phyloP scores from a whole-genome alignment of 2,329 filamentous ascomycete genomes.

The Phyllosticta capitalensis region DNA sequence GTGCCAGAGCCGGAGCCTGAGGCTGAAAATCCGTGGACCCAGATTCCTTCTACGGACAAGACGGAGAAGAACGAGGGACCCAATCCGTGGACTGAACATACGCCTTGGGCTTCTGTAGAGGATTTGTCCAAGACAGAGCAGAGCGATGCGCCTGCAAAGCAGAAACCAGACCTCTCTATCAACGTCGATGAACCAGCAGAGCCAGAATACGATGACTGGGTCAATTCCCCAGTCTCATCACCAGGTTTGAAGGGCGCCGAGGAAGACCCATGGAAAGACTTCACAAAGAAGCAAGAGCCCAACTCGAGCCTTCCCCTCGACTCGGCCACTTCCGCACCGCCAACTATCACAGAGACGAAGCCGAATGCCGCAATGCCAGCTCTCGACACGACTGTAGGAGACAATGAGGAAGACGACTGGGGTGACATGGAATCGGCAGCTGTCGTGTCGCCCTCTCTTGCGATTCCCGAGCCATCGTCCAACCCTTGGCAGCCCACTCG shows the following conservation, averaged over 20 bases:
- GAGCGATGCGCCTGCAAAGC: not conserved
- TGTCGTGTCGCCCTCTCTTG: constrained; percentile 13
- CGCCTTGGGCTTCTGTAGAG: not conserved
- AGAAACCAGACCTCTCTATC: not conserved
- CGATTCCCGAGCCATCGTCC: constrained; percentile 13
- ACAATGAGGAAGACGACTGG: constrained; percentile 28
- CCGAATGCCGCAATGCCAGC: constrained; percentile 1
- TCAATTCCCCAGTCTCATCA: constrained; percentile 2
- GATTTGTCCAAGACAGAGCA: not conserved
- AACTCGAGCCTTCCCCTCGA: constrained; percentile 1
- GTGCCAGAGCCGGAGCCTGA: not conserved
- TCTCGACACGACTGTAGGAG: constrained; percentile 1
- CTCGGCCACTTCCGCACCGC: not conserved
- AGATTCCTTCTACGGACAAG: not conserved
- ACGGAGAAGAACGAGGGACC: not conserved
- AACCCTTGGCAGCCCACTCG: not conserved
- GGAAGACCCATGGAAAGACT: constrained; percentile 7
- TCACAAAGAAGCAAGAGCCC: not conserved
- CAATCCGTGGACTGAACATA: not conserved
- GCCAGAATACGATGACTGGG: not conserved
- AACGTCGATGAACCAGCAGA: not conserved
- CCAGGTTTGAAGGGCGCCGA: constrained; percentile 2
- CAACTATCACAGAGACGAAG: not conserved
- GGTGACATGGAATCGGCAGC: constrained; percentile 31
- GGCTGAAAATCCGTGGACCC: not conserved